phyloP scores from a whole-genome alignment of 2,329 filamentous ascomycete species.

The Aspergillus ochraceus region DNA sequence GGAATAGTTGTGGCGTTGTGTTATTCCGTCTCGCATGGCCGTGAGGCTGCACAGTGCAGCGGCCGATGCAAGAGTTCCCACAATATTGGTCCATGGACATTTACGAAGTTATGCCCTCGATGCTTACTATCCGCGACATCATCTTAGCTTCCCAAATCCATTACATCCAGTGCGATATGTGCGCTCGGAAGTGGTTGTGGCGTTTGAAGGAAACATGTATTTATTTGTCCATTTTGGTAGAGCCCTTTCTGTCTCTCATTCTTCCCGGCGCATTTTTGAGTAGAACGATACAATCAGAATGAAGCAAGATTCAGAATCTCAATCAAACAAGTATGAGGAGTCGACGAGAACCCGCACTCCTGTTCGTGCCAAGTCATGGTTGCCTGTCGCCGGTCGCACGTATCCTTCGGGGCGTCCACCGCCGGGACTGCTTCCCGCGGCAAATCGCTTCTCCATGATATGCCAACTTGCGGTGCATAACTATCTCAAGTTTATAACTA shows the following conservation, averaged over 20 bases:
- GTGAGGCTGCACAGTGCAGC: neutral
- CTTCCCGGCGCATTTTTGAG: neutral
- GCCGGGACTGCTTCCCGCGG: neutral
- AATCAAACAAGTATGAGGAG: too few relatives aligned
- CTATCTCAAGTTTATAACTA: neutral
- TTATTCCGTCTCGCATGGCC: neutral
- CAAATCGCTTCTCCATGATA: neutral
- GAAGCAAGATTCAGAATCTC: neutral
- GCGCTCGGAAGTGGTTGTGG: neutral
- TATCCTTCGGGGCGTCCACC: neutral
- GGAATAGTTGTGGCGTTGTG: neutral
- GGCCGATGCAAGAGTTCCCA: neutral
- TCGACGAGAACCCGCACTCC: too few relatives aligned
- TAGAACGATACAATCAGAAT: neutral
- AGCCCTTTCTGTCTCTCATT: too few relatives aligned
- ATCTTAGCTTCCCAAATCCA: neutral
- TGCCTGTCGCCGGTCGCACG: neutral
- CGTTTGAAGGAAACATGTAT: neutral
- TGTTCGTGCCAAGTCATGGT: too few relatives aligned
- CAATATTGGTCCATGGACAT: neutral
- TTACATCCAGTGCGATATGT: neutral
- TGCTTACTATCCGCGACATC: neutral
- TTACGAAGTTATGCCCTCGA: conserved; percentile 17
- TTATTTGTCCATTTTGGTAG: neutral
- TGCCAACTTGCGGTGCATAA: too few relatives aligned